phyloP scores from a whole-genome alignment of 2,329 filamentous ascomycete species.

The Exophiala viscosa region DNA sequence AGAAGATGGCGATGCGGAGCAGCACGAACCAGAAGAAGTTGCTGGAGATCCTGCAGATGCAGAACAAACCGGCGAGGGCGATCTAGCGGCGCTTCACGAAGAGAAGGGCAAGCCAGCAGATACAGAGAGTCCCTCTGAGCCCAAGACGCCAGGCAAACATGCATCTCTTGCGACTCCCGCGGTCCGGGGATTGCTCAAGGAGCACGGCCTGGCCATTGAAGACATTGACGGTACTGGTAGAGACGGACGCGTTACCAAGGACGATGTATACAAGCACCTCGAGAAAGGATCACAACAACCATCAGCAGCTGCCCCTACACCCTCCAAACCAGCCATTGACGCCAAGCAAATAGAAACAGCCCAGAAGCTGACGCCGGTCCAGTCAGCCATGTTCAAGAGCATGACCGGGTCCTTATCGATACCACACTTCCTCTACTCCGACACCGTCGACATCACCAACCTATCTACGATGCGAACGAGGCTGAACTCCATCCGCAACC shows the following conservation, averaged over 20 bases:
- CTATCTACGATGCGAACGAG: slow-evolving; percentile 69
- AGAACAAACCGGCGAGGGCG: slow-evolving; percentile 11
- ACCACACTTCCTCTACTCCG: slow-evolving; percentile 92
- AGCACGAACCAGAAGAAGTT: slow-evolving; percentile 43
- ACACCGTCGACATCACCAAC: slow-evolving; percentile 77
- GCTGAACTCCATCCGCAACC: slow-evolving; percentile 62
- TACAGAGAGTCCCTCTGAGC: neutral
- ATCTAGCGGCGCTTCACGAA: slow-evolving; percentile 40
- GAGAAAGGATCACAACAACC: slow-evolving; percentile 47
- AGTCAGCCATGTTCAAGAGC: slow-evolving; percentile 92
- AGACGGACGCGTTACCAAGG: slow-evolving; percentile 86
- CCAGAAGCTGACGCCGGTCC: slow-evolving; percentile 69
- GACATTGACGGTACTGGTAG: slow-evolving; percentile 80
- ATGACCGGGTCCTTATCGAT: slow-evolving; percentile 92
- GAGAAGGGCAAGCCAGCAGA: slow-evolving; percentile 22
- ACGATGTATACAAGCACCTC: slow-evolving; percentile 75
- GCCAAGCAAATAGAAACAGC: slow-evolving; percentile 62
- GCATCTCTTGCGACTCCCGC: slow-evolving; percentile 83
- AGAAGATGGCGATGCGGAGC: slow-evolving; percentile 45
- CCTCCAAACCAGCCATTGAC: slow-evolving; percentile 38
- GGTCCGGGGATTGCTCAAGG: slow-evolving; percentile 81
- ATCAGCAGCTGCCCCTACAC: slow-evolving; percentile 33
- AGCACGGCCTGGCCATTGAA: slow-evolving; percentile 71
- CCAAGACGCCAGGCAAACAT: slow-evolving; percentile 47
- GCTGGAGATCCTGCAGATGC: slow-evolving; percentile 36